These are phyloP conservation scores for Parachaetomium inaequale DNA, from an alignment of 495 filamentous ascomycete species.

Conservation along the genomic window DNA sequence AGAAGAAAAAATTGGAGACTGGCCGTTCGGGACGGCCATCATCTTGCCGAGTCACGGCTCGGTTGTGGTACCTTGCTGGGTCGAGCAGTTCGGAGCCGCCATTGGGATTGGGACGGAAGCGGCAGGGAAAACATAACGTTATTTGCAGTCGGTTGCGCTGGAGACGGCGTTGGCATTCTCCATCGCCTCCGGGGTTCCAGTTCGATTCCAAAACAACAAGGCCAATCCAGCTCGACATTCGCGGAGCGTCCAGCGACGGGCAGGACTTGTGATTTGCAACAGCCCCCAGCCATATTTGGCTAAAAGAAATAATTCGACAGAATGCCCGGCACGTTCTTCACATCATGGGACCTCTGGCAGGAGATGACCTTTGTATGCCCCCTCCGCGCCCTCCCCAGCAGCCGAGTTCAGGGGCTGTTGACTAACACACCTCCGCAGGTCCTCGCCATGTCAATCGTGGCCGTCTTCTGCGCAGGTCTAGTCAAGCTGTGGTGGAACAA, in stretches of 20 bases:
- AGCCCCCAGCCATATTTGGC: not conserved
- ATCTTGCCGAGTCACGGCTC: not conserved
- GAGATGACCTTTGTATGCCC: conserved; percentile 80
- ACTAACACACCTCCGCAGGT: conserved; percentile 35
- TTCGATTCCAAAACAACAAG: not conserved
- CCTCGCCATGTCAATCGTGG: conserved; percentile 46
- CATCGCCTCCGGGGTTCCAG: not conserved
- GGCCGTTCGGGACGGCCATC: not conserved
- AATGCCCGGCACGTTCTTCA: conserved; percentile 58
- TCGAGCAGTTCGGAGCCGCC: not conserved
- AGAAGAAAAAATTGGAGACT: not conserved
- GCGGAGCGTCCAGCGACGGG: too few relatives aligned
- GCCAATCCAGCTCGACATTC: not conserved
- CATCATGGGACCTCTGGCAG: conserved; percentile 79
- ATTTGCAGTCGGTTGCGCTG: too few relatives aligned
- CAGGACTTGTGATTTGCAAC: not conserved
- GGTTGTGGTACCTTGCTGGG: not conserved
- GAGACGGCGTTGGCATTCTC: not conserved
- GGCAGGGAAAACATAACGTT: too few relatives aligned
- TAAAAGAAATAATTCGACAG: not conserved
- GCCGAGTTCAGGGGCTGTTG: not conserved
- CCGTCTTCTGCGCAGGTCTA: conserved; percentile 51
- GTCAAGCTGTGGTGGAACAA: conserved; percentile 61
- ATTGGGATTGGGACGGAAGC: not conserved
- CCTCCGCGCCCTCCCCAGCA: not conserved